phyloP scores from a whole-genome alignment of 345 rosid genomes.

The Tarenaya hassleriana region DNA sequence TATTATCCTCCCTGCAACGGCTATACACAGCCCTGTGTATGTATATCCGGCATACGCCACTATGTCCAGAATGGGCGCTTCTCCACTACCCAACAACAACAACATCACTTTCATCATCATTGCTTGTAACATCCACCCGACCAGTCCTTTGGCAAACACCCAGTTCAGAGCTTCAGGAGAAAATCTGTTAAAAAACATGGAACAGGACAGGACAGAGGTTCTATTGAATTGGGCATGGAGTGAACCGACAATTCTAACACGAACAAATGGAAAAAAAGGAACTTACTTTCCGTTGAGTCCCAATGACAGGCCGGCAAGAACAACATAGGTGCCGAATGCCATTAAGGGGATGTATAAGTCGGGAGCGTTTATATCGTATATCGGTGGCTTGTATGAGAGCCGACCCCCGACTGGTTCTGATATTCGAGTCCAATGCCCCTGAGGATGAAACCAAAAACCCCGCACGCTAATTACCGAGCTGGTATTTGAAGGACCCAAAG shows the following conservation, averaged over 20 bases:
- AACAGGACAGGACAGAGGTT: too few relatives aligned
- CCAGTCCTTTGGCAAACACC: conserved; percentile 60
- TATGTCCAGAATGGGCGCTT: conserved; percentile 66
- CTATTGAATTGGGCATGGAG: too few relatives aligned
- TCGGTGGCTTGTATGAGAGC: conserved; percentile 72
- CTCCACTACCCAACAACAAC: conserved; percentile 57
- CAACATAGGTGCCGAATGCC: conserved; percentile 66
- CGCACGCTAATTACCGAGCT: too few relatives aligned
- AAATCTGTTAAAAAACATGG: conserved; percentile 33
- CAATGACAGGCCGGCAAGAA: conserved; percentile 59
- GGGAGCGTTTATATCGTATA: conserved; percentile 70
- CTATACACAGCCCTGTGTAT: conserved; percentile 50
- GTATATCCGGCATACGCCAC: conserved; percentile 70
- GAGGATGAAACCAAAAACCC: conserved; percentile 9
- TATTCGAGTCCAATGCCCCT: conserved; percentile 81
- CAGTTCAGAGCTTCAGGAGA: conserved; percentile 69
- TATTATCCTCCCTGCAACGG: conserved; percentile 49
- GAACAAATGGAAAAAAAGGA: too few relatives aligned
- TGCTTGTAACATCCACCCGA: conserved; percentile 65
- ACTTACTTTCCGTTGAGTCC: conserved; percentile 72
- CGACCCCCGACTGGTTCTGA: conserved; percentile 77
- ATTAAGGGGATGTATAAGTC: conserved; percentile 73
- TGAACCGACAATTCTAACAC: too few relatives aligned
- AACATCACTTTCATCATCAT: conserved; percentile 51
- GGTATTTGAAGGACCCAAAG: too few relatives aligned